phyloP scores from a whole-genome alignment of 2,329 filamentous ascomycete species.

The Clarireedia sp. region DNA sequence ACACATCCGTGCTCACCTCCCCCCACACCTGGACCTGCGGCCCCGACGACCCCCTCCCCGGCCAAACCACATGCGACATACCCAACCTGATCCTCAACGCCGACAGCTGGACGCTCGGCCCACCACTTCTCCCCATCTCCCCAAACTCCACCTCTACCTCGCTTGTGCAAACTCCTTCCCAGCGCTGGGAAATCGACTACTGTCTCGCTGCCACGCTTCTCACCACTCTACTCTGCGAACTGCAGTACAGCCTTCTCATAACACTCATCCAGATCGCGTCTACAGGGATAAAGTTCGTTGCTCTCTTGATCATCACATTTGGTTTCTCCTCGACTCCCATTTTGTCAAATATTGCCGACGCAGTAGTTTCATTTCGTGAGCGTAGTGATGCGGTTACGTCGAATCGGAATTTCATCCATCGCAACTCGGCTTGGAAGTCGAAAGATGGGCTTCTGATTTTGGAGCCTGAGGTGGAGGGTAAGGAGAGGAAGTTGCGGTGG shows the following conservation, averaged over 20 bases:
- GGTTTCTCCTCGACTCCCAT: conserved; percentile 17
- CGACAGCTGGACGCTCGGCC: conserved; percentile 15
- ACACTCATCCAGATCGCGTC: neutral
- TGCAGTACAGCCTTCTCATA: conserved; percentile 16
- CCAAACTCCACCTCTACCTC: neutral
- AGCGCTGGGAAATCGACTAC: conserved; percentile 18
- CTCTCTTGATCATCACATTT: neutral
- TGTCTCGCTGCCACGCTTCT: conserved; percentile 15
- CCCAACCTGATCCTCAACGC: conserved; percentile 13
- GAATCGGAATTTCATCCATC: conserved; percentile 21
- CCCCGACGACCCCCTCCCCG: conserved; percentile 11
- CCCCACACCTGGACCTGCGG: conserved; percentile 20
- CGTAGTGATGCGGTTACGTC: conserved; percentile 27
- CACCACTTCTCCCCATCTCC: neutral
- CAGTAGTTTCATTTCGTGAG: conserved; percentile 31
- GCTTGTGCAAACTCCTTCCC: neutral
- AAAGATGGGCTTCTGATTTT: conserved; percentile 3
- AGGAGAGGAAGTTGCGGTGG: conserved; percentile 10
- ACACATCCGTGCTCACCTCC: conserved; percentile 16
- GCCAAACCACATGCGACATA: conserved; percentile 18
- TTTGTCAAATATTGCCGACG: conserved; percentile 31
- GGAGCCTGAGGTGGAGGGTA: neutral
- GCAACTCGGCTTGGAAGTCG: conserved; percentile 14
- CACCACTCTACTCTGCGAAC: conserved; percentile 12
- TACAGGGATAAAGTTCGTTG: neutral